Evolutionary conservation across 2,329 filamentous ascomycete genomes (phyloP).

Genomic region (Exophiala lecanii-corni): DNA sequence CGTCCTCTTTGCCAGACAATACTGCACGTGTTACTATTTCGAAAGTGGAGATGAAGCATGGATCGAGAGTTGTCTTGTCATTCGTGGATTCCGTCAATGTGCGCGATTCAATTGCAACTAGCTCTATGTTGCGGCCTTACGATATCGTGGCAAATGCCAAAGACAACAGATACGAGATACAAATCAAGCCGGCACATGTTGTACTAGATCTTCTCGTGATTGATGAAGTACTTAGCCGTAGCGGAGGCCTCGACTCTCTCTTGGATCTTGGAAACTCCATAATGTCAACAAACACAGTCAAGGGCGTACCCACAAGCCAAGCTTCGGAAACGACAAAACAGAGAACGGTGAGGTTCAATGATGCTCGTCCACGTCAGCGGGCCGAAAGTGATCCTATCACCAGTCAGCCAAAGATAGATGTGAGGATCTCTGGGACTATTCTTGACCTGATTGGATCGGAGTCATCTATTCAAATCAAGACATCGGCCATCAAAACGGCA

Average conservation of each 20-base stretch:
- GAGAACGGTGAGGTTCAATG: slow-evolving; percentile 56
- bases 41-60: slow-evolving; percentile 45
- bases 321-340: slow-evolving; percentile 28
- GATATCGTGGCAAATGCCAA: slow-evolving; percentile 20
- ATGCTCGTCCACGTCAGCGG: slow-evolving; percentile 26
- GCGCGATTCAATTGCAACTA: slow-evolving; percentile 31
- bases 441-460: slow-evolving; percentile 72
- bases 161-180: slow-evolving; percentile 51
- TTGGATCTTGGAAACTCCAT: slow-evolving; percentile 84
- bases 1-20: background rate
- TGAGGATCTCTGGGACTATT: slow-evolving; percentile 70
- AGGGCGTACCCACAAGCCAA: slow-evolving; percentile 27
- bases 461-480: slow-evolving; percentile 68
- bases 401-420: slow-evolving; percentile 59
- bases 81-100: slow-evolving; percentile 47
- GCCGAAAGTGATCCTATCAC: slow-evolving; percentile 17
- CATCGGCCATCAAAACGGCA: slow-evolving; percentile 76
- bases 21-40: slow-evolving; percentile 24
- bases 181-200: slow-evolving; percentile 71
- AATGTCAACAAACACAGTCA: slow-evolving; percentile 61
- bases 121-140: slow-evolving; percentile 25
- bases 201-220: slow-evolving; percentile 72
- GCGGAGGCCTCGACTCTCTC: slow-evolving; percentile 87
- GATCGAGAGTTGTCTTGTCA: slow-evolving; percentile 47
- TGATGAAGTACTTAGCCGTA: slow-evolving; percentile 82